Evolutionary conservation across 2,329 filamentous ascomycete species (phyloP).

Genomic region (Cladosporium sp.): DNA sequence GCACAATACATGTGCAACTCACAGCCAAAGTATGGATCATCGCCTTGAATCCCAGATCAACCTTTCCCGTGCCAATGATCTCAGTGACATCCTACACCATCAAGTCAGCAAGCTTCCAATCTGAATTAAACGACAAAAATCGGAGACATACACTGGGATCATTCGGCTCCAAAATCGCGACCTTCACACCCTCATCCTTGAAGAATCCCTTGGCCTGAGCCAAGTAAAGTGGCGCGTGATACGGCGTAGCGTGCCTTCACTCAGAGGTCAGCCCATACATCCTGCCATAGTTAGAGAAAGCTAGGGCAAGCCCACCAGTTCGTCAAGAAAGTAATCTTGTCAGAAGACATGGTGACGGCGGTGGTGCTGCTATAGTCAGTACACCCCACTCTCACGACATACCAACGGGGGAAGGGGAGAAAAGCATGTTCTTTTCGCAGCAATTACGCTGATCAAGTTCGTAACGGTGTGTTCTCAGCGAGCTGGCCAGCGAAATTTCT

Average conservation of each 20-base stretch:
- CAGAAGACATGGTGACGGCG: slow-evolving; percentile 73
- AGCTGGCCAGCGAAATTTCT: slow-evolving; percentile 26
- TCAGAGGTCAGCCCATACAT: slow-evolving; percentile 9
- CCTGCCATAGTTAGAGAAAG: neutral
- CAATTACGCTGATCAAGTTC: slow-evolving; percentile 87
- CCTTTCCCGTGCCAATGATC: slow-evolving; percentile 74
- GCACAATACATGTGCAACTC: slow-evolving; percentile 16
- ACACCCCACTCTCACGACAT: neutral
- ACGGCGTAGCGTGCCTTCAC: slow-evolving; percentile 74
- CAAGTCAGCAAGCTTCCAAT: slow-evolving; percentile 8
- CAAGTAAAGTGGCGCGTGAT: slow-evolving; percentile 76
- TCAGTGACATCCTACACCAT: slow-evolving; percentile 68
- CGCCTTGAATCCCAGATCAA: slow-evolving; percentile 78
- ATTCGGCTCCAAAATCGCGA: slow-evolving; percentile 74
- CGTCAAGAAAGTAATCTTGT: slow-evolving; percentile 82
- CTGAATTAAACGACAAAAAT: neutral
- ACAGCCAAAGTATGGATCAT: slow-evolving; percentile 81
- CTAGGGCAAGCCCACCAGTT: slow-evolving; percentile 62
- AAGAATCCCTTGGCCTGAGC: slow-evolving; percentile 76
- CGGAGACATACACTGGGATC: slow-evolving; percentile 64
- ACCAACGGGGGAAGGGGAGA: slow-evolving; percentile 40
- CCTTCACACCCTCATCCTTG: slow-evolving; percentile 73
- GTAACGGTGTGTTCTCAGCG: slow-evolving; percentile 72
- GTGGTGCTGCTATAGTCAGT: slow-evolving; percentile 48
- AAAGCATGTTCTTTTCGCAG: slow-evolving; percentile 84